Evolutionary conservation across 108 stramenopile species (phyloP).

Genomic region (Fragilaria radians): DNA sequence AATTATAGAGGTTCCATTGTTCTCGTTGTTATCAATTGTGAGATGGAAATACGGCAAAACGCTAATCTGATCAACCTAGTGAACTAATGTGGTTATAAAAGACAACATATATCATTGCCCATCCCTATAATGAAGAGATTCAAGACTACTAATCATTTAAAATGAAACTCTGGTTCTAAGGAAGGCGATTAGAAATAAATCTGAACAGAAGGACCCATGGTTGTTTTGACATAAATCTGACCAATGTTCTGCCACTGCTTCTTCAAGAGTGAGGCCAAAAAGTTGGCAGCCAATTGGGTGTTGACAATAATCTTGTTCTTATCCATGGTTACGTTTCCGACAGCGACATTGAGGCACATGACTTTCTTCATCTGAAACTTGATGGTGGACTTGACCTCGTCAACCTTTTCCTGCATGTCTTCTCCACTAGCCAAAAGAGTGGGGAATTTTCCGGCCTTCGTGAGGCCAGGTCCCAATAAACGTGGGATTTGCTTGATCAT

Average conservation of each 20-base stretch:
- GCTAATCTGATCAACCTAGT: too few relatives aligned
- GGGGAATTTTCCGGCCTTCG: conserved; percentile 99
- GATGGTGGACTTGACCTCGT: conserved; percentile 97
- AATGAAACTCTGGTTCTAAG: conserved; percentile 1
- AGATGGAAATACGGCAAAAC: too few relatives aligned
- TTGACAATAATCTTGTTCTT: conserved; percentile 93
- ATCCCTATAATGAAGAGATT: too few relatives aligned
- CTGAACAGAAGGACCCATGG: conserved; percentile 98
- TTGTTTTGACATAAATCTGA: conserved; percentile 96
- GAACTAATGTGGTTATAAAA: too few relatives aligned
- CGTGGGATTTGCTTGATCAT: conserved; percentile 99
- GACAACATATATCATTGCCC: too few relatives aligned
- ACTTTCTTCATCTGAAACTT: conserved; percentile 99
- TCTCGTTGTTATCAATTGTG: too few relatives aligned
- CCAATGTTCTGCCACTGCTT: conserved; percentile 99
- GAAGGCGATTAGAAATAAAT: conserved; percentile 92
- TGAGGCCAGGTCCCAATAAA: conserved; percentile 98
- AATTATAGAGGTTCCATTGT: too few relatives aligned
- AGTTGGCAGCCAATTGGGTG: conserved; percentile 97
- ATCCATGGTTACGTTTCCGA: conserved; percentile 91
- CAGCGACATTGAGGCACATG: conserved; percentile 98
- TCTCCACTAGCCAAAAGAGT: conserved; percentile 87
- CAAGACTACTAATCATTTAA: background rate
- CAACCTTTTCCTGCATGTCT: conserved; percentile 98
- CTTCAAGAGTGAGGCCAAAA: conserved; percentile 97